phyloP scores from a whole-genome alignment of 768 basidiomycete species.

The Auriscalpium vulgare region DNA sequence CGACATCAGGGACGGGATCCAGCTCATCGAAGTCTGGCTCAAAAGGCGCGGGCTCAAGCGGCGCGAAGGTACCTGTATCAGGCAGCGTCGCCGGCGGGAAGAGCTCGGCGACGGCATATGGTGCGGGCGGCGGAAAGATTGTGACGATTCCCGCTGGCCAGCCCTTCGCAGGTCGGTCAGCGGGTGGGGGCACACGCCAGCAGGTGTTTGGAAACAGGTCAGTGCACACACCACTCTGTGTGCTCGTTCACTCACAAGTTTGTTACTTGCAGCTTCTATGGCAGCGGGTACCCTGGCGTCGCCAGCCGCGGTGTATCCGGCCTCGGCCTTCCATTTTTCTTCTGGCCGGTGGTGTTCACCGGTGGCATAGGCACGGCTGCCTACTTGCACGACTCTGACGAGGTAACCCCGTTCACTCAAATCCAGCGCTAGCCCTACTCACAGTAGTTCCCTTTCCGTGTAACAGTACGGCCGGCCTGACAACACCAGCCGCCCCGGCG shows the following conservation, averaged over 20 bases:
- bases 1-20: too few relatives aligned
- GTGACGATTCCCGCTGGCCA: slow-evolving; percentile 14
- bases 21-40: not conserved
- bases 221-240: not conserved
- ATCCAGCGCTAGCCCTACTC: not conserved
- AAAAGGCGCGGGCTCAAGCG: not conserved
- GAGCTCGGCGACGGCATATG: slow-evolving; percentile 15
- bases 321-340: slow-evolving; percentile 18
- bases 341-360: slow-evolving; percentile 22
- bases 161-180: slow-evolving; percentile 17
- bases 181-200: slow-evolving; percentile 19
- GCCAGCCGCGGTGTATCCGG: slow-evolving; percentile 8
- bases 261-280: slow-evolving; percentile 14
- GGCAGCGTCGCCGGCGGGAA: not conserved
- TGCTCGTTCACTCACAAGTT: not conserved
- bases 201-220: slow-evolving; percentile 19
- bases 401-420: slow-evolving; percentile 8
- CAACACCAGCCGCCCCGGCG: slow-evolving; percentile 29
- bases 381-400: slow-evolving; percentile 9
- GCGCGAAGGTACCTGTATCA: not conserved
- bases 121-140: slow-evolving; percentile 12
- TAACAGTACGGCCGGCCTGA: slow-evolving; percentile 27
- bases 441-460: not conserved
- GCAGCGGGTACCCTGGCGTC: slow-evolving; percentile 22
- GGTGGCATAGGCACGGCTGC: not conserved